These are phyloP conservation scores for Corinectria fuckeliana DNA, from an alignment of 2,329 filamentous ascomycete species.

Conservation along the genomic window DNA sequence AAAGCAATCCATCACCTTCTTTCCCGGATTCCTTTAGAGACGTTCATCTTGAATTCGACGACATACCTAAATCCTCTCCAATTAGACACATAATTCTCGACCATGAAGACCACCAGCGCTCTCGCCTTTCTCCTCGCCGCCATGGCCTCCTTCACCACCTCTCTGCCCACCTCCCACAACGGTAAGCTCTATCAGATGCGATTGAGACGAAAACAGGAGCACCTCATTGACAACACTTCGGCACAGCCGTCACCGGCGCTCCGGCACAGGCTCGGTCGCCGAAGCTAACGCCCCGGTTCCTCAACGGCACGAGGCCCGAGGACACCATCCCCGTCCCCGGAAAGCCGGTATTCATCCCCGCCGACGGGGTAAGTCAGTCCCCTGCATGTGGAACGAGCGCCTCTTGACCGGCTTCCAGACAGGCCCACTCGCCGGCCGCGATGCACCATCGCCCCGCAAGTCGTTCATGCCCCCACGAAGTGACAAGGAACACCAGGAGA, in stretches of 20 bases:
- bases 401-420: background rate
- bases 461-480: background rate
- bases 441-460: background rate
- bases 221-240: background rate
- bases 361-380: background rate
- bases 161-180: slow-evolving; percentile 24
- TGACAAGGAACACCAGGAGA: background rate
- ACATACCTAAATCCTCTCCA: background rate
- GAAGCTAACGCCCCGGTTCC: background rate
- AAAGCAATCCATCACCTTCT: background rate
- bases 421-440: background rate
- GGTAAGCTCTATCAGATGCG: slow-evolving; percentile 13
- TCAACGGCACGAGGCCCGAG: background rate
- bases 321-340: background rate
- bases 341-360: slow-evolving; percentile 7
- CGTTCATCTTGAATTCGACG: background rate
- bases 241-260: background rate
- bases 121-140: slow-evolving; percentile 27
- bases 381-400: no score
- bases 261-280: background rate
- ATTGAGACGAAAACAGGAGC: background rate
- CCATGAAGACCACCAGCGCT: slow-evolving; percentile 35
- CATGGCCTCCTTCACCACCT: slow-evolving; percentile 25
- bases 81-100: slow-evolving; percentile 12
- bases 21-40: background rate